Evolutionary conservation across 768 basidiomycete species (phyloP).

Genomic region (Tricholoma furcatifolium): DNA sequence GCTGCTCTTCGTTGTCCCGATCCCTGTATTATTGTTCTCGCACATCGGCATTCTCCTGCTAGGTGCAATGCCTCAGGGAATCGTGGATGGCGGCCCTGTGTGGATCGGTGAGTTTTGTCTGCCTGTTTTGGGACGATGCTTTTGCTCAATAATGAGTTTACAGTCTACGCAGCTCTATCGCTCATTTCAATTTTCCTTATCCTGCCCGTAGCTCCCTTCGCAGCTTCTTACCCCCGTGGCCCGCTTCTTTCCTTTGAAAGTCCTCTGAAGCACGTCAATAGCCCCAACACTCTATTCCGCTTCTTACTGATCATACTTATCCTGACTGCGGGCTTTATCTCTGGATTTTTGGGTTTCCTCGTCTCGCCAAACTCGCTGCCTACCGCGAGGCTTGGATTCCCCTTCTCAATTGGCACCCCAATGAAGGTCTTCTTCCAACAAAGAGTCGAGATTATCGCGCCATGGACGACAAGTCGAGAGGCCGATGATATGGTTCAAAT

Average conservation of each 20-base stretch:
- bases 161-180: slow-evolving; percentile 52
- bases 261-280: slow-evolving; percentile 3
- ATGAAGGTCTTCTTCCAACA: slow-evolving; percentile 76
- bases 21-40: slow-evolving; percentile 50
- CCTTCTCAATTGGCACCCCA: slow-evolving; percentile 60
- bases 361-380: slow-evolving; percentile 2
- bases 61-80: slow-evolving; percentile 51
- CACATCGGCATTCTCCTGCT: slow-evolving; percentile 51
- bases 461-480: slow-evolving; percentile 17
- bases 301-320: slow-evolving; percentile 30
- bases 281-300: slow-evolving; percentile 5
- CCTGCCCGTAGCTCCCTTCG: slow-evolving; percentile 65
- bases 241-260: neutral
- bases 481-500: neutral
- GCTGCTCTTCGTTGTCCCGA: slow-evolving; percentile 49
- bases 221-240: slow-evolving; percentile 16
- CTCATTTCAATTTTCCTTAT: slow-evolving; percentile 49
- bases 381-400: slow-evolving; percentile 40
- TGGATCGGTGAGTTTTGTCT: slow-evolving; percentile 39
- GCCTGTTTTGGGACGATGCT: neutral
- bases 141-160: slow-evolving; percentile 3
- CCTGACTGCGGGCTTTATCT: slow-evolving; percentile 42
- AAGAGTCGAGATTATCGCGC: slow-evolving; percentile 36
- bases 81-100: slow-evolving; percentile 60
- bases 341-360: slow-evolving; percentile 8